Percentiles rank a stretch among this genome's conserved stretches.
Conservation (phyloP, 2,329 filamentous ascomycete species). For the Helminthosporium solani region DNA sequence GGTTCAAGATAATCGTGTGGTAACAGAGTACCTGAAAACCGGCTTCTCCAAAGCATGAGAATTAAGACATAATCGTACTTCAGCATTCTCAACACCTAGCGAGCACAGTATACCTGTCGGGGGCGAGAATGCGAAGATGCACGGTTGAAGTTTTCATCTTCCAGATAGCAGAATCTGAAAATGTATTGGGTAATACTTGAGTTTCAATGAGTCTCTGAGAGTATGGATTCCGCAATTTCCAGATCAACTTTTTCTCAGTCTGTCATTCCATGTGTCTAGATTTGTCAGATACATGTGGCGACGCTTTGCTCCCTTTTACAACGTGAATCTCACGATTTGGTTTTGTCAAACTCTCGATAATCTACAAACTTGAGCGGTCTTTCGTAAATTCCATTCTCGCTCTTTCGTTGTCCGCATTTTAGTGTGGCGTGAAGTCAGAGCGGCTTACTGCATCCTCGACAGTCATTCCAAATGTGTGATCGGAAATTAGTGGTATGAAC, state of each 20-base stretch:
- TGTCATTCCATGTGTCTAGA: too few species aligned
- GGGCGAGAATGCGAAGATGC: background rate
- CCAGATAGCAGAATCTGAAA: background rate
- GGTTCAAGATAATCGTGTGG: too few species aligned
- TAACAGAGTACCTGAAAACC: background rate
- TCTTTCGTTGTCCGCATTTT: too few species aligned
- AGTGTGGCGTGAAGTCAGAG: background rate
- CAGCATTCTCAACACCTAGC: background rate
- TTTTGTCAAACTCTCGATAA: too few species aligned
- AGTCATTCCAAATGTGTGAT: background rate
- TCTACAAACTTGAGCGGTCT: too few species aligned
- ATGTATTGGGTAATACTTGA: background rate
- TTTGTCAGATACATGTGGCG: too few species aligned
- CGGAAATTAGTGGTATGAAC: background rate
- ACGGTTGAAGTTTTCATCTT: background rate
- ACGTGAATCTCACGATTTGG: too few species aligned
- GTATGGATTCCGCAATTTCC: background rate
- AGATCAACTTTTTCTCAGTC: background rate
- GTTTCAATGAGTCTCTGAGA: background rate
- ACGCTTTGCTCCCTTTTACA: too few species aligned
- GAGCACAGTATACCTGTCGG: background rate
- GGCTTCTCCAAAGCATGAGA: background rate
- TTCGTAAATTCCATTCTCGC: too few species aligned
- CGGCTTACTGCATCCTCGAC: background rate
- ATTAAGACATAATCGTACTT: background rate